Evolutionary conservation across 2,329 filamentous ascomycete species (phyloP), one percentile per base, ranked within the genome.

Genomic region (Biscogniauxia marginata): DNA sequence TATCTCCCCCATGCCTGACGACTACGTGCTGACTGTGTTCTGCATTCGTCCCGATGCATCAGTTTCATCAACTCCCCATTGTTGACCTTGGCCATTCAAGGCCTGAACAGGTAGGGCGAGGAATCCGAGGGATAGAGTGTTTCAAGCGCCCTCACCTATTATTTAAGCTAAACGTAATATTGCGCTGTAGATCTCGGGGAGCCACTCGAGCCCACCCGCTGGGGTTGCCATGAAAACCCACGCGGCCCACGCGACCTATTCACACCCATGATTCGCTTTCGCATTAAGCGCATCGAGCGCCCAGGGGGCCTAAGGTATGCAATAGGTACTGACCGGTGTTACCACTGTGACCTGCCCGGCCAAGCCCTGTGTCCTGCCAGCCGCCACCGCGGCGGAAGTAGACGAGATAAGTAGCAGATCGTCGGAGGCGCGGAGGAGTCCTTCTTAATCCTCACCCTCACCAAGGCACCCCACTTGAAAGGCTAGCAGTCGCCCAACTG

Each of bases 401-500:
- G 21, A 30, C 9, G 30, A 39, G 30, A 39, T 9, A 16, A n/a
- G 30, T 48, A 21, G 25, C 24, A 18, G 48, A 49, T 49, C 48
- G 24, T 30, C 48, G 24, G 48, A 49, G 23, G 22, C 19, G 16
- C 23, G 23, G 22, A 34, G 21, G 30, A 39, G 30, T 39, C 6
- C 30, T 16, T 39, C n/a, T 39, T 39, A 16, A 16, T 39, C 30
- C 30, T 39, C 30, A 39, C 30, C 30, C 6, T 5, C 6, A 39
- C 3, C 13, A 16, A 2, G 13, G 8, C 11, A 16, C 30, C 30
- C 30, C 48, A 43, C 53, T 56, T 52, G 57, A 55, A 56, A 58
- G 55, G 59, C 52, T 54, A 52, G 39, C 54, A 50, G 43, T 56
- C 56, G 49, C 45, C 53, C 51, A 54, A 59, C 51, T 45, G 54